Base-by-base conservation (phyloP, 768 basidiomycete genomes). In the Auricularia cornea region DNA sequence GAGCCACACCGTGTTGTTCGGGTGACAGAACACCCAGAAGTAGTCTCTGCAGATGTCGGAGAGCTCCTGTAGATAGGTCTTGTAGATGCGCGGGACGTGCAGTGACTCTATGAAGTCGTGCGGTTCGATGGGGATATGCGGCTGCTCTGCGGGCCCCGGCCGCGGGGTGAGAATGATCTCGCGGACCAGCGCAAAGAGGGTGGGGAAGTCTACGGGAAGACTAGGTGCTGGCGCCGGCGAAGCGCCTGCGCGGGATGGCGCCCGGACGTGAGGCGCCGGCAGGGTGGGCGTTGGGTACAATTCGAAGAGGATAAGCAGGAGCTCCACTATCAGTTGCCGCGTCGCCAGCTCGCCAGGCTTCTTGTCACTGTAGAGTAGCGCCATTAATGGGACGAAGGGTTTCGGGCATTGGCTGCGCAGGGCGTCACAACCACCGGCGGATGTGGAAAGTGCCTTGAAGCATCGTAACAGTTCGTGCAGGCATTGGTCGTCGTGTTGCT, bases 11-110 rank as follows among this genome's bases (percentile, higher is more conserved):
- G 87, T 86, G 68, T 98, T 99, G 71, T 88, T 89, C 2, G 90
- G 89, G 71, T 99, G 97, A 72, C 96, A 98, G 76, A 98, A 96
- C 44, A 97, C 88, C 94, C 94, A 95, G 74, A 92, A 93, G 75
- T 92, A 93, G 72, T 99, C 97, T 28, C 94, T 78, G 72, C 95
- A 95, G 3, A 94, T 80, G 69, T 98, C 95, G 5, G 86, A 88
- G 54, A 99, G 77, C 73, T 94, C 93, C 63, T 84, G 83, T 28
- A 95, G 76, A 73, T 92, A 93, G 8, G 84, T 81, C 76, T 89
- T 93, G 79, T 87, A 94, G 59, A 91, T 84, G 59, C 92, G 75
- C 3, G 87, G 83, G 10, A 75, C 76, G 71, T 88, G 88, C 56
- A 89, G 72, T 2, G 81, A 81, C 67, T 85, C 90, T 60, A 94